Evolutionary conservation across 169 alveolate species (phyloP).

Genomic region (Plasmodium blacklocki): DNA sequence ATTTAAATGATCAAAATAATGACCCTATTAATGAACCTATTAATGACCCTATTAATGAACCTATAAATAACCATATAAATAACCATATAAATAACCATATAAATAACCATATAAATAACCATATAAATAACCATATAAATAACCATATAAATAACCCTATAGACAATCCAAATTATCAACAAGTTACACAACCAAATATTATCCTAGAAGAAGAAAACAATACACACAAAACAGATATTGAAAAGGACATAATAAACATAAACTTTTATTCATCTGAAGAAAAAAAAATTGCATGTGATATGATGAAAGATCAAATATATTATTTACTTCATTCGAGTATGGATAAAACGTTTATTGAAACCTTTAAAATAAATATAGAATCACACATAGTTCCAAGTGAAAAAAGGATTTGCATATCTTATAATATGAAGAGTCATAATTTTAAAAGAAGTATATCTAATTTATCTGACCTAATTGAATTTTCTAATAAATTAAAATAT

Average conservation of each 20-base stretch:
- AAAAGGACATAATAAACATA: slow-evolving; percentile 25
- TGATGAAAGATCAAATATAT: slow-evolving; percentile 50
- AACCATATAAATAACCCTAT: background rate
- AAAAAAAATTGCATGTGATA: slow-evolving; percentile 36
- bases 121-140: background rate
- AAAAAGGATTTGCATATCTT: slow-evolving; percentile 8
- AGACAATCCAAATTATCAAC: too few relatives aligned
- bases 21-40: background rate
- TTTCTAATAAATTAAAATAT: slow-evolving; percentile 33
- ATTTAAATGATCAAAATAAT: background rate
- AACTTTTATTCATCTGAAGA: slow-evolving; percentile 8
- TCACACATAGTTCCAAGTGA: background rate
- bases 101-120: background rate
- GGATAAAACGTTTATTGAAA: slow-evolving; percentile 51
- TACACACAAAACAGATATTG: background rate
- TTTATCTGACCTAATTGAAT: slow-evolving; percentile 35
- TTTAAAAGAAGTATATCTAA: slow-evolving; percentile 9
- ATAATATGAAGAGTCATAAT: slow-evolving; percentile 3
- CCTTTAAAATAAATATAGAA: slow-evolving; percentile 11
- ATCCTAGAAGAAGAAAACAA: background rate
- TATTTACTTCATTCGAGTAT: slow-evolving; percentile 48
- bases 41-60: background rate
- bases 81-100: too few relatives aligned
- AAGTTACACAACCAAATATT: too few relatives aligned
- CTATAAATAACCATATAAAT: too few relatives aligned